Evolutionary conservation across 805 yeast species (phyloP), one percentile per base, ranked within the genome.

Genomic region (Yarrowia keelungensis): DNA sequence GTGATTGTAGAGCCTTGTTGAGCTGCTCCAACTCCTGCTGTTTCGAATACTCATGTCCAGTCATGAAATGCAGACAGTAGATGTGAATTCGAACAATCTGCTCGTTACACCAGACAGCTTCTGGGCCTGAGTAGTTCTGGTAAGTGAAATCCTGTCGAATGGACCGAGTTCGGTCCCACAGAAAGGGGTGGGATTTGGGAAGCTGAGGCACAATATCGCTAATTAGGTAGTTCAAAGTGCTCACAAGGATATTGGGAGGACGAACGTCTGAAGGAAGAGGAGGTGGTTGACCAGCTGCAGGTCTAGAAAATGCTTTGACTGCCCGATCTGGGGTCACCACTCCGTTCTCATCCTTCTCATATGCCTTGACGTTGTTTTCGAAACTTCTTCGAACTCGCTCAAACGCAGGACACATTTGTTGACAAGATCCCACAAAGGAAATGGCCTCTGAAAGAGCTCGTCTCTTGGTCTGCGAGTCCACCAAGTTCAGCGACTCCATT

Each of bases 251-350:
- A 68, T 83, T 84, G 0, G 99, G 99, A 0, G 99, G 97, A 70
- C 99, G 83, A 3, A 95, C 99, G 76, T 95, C 99, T 0, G 98
- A 92, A 0, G 99, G 99, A 69, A 95, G 80, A 2, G 98, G 97
- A 1, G 98, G 98, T 1, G 97, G 97, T 73, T 95, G 97, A 8
- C 98, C 99, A 0, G 98, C 98, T 16, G 97, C 97, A 0, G 99
- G 98, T 73, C 99, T 83, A 26, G 97, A 90, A 76, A 95, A 95
- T 1, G 97, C 96, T 78, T 95, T 95, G 8, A 95, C 85, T 0
- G 98, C 97, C 54, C 82, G 80, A 0, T 75, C 74, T 38, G 85
- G 76, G 0, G 91, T 83, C 7, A 92, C 89, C 71, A 80, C 83
- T 5, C 86, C 86, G 2, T 86, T 82, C 1, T 87, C 85, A 70